These are phyloP conservation scores for Meyerozyma sp. DNA, from an alignment of 1,139 yeast genomes.

Conservation along the genomic window DNA sequence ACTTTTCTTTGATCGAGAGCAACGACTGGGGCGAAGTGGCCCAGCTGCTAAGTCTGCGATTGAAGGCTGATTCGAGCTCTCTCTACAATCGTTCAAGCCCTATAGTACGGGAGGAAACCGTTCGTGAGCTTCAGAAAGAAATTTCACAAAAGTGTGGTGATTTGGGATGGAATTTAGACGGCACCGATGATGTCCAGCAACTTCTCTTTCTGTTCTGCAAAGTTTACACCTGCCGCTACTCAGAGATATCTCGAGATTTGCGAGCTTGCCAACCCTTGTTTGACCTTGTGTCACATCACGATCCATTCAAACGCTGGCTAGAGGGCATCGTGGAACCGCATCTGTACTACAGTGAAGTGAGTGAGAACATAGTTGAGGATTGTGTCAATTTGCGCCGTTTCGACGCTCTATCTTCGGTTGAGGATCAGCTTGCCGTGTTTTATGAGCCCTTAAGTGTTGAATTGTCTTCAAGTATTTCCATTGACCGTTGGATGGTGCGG, in stretches of 20 bases:
- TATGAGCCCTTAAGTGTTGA: background rate
- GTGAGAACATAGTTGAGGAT: background rate
- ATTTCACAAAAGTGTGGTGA: background rate
- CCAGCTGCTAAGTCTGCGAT: background rate
- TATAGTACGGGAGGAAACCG: background rate
- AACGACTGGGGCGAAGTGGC: background rate
- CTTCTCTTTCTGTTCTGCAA: background rate
- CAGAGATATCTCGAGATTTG: background rate
- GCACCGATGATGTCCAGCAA: background rate
- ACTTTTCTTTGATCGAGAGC: background rate
- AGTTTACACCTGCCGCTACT: background rate
- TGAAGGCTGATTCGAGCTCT: background rate
- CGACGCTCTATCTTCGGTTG: background rate
- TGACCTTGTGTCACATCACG: background rate
- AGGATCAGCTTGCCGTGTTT: background rate
- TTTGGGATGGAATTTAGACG: background rate
- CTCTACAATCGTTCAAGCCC: background rate
- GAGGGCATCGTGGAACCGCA: slow-evolving; percentile 1
- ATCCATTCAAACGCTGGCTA: background rate
- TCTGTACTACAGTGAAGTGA: background rate
- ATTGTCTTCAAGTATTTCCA: background rate
- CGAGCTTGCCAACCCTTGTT: background rate
- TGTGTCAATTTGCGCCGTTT: background rate
- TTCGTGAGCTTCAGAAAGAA: background rate
- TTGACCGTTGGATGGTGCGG: background rate